These are phyloP conservation scores for Prunus mume DNA, from an alignment of 306 rosid species.

Conservation along the genomic window DNA sequence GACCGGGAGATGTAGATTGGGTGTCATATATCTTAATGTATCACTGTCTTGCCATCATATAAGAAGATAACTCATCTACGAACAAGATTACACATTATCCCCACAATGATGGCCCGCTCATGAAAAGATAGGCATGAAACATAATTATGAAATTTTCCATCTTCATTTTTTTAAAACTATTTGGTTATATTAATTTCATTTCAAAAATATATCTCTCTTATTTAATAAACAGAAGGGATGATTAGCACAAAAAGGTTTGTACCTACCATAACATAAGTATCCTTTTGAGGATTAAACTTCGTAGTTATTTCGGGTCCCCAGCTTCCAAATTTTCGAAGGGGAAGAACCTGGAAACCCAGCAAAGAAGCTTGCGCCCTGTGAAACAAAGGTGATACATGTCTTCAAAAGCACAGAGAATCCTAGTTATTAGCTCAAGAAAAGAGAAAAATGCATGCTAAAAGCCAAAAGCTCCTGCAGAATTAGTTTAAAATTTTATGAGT, in stretches of 20 bases:
- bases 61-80: background rate
- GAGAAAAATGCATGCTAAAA: background rate
- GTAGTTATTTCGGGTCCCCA: conserved; percentile 86
- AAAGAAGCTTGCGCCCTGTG: conserved; percentile 79
- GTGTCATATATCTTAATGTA: background rate
- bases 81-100: background rate
- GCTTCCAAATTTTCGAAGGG: conserved; percentile 82
- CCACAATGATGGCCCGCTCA: background rate
- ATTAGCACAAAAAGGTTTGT: background rate
- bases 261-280: conserved; percentile 78
- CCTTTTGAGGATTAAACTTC: conserved; percentile 71
- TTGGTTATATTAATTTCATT: background rate
- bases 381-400: conserved; percentile 15
- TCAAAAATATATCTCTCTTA: background rate
- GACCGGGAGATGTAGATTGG: background rate
- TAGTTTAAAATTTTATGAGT: background rate
- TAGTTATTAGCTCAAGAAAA: background rate
- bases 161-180: background rate
- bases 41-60: background rate
- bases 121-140: background rate
- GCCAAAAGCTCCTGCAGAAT: background rate
- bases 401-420: conserved; percentile 1
- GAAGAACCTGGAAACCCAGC: conserved; percentile 80
- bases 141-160: background rate
- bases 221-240: background rate